Base-by-base conservation (phyloP, 257 asterid species). In the Scutellaria minor region DNA sequence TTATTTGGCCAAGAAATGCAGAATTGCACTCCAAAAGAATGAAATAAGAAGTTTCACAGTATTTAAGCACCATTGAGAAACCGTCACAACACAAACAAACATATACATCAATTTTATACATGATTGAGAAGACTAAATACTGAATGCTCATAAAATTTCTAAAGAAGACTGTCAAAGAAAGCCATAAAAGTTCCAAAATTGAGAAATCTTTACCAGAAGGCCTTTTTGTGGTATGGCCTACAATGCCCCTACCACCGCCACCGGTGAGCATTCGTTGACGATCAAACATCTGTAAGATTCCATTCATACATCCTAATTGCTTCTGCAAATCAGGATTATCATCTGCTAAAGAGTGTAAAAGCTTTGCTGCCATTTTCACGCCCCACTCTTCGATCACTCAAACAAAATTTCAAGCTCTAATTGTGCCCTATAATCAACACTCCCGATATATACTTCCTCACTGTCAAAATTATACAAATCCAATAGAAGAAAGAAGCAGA, bases 281-380 rank as follows among this genome's bases (percentile, higher is more conserved):
- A 84, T 93, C 97, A 66, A 93, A 93, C 70, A 93, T 31, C 55
- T 93, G 98, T 77, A 90, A 86, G 39, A 93, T 83, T 54, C 98
- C 97, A 3, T 90, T 87, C 95, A 93, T 93, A 79, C 98, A 93
- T 51, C 98, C 98, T 27, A 93, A 86, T 72, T 93, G 97, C 84
- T 87, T 93, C 73, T 89, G 93, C 83, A 93, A 75, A 70, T 93
- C 98, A 27, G 86, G 84, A 61, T 87, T 86, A 7, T 90, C 98
- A 78, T 93, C 97, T 39, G 93, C 83, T 77, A 93, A 75, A 63
- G 98, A 84, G 76, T 88, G 98, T 48, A 93, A 80, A 52, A 90
- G 83, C 78, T 86, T 93, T 53, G 96, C 93, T 45, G 97, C 97
- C 98, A 90, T 93, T 31, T 78, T 65, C 24, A 58, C 73, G 66